Evolutionary conservation across 1,284 basidiomycete genomes (phyloP).

Genomic region (Meripilus lineatus): DNA sequence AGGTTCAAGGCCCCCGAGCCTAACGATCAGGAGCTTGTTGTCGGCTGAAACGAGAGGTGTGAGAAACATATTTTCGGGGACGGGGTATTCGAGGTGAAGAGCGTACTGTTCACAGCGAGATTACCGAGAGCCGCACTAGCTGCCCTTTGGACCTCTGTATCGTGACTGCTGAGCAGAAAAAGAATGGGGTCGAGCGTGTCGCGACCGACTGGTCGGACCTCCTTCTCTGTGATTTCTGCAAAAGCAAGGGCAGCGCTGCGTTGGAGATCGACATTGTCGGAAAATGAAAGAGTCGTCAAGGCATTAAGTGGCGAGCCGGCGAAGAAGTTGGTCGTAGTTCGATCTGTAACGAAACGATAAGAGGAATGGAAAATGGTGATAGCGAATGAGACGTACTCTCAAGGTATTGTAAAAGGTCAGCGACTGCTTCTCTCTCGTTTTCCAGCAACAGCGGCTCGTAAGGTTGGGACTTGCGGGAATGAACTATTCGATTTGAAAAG

Average conservation of each 20-base stretch:
- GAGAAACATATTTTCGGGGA: slow-evolving; percentile 15
- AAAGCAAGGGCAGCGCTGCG: slow-evolving; percentile 97
- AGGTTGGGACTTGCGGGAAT: slow-evolving; percentile 74
- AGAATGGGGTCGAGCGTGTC: slow-evolving; percentile 99
- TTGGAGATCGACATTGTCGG: slow-evolving; percentile 99
- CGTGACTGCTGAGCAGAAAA: slow-evolving; percentile 96
- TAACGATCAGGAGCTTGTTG: slow-evolving; percentile 98
- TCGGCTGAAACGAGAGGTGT: slow-evolving; percentile 61
- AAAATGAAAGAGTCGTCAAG: slow-evolving; percentile 96
- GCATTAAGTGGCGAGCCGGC: slow-evolving; percentile 88
- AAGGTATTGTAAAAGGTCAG: slow-evolving; percentile 94
- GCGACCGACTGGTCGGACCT: slow-evolving; percentile 93
- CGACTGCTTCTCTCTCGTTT: slow-evolving; percentile 98
- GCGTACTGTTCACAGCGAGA: slow-evolving; percentile 94
- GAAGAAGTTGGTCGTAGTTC: slow-evolving; percentile 96
- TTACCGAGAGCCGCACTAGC: slow-evolving; percentile 99
- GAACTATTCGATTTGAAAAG: slow-evolving; percentile 54
- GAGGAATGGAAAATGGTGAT: slow-evolving; percentile 2
- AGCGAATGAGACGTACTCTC: slow-evolving; percentile 68
- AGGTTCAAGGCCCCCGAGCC: slow-evolving; percentile 95
- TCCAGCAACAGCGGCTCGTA: slow-evolving; percentile 95
- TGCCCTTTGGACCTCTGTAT: slow-evolving; percentile 97
- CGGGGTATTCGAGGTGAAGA: neutral
- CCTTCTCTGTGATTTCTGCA: slow-evolving; percentile 99
- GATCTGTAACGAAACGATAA: slow-evolving; percentile 51